Evolutionary conservation across 352 stramenopile genomes (phyloP).

Genomic region (Pythium brachiatum): DNA sequence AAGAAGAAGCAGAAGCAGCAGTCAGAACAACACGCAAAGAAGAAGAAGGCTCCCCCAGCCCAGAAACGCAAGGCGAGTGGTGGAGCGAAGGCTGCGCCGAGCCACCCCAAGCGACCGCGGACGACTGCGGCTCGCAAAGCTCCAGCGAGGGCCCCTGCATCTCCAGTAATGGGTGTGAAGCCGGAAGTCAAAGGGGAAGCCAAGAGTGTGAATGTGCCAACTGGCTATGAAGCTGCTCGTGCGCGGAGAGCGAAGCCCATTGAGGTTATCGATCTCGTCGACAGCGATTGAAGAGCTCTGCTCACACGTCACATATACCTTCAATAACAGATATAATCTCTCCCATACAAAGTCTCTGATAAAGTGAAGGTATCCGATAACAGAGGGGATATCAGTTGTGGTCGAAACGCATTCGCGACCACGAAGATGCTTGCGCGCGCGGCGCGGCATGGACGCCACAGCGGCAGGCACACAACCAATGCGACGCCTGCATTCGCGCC

Average conservation of each 20-base stretch:
- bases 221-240: not conserved
- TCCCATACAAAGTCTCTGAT: no score
- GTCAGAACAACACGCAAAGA: not conserved
- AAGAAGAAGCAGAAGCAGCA: conserved; percentile 6
- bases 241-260: conserved; percentile 2
- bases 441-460: not conserved
- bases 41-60: not conserved
- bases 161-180: not conserved
- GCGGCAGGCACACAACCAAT: not conserved
- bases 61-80: not conserved
- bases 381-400: not conserved
- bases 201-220: not conserved
- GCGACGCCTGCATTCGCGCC: not conserved
- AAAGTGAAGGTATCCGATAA: not conserved
- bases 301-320: conserved; percentile 13
- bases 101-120: not conserved
- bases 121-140: not conserved
- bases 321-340: conserved; percentile 2
- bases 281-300: conserved; percentile 9
- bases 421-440: not conserved
- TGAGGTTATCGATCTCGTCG: conserved; percentile 12
- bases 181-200: not conserved
- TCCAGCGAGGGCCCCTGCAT: not conserved
- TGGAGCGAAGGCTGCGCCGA: not conserved
- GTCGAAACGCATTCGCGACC: no score